Percentiles rank a stretch among this genome's conserved stretches.
These are phyloP conservation scores for Myxozyma melibiosi DNA, from an alignment of 805 yeast genomes.

Conservation along the genomic window DNA sequence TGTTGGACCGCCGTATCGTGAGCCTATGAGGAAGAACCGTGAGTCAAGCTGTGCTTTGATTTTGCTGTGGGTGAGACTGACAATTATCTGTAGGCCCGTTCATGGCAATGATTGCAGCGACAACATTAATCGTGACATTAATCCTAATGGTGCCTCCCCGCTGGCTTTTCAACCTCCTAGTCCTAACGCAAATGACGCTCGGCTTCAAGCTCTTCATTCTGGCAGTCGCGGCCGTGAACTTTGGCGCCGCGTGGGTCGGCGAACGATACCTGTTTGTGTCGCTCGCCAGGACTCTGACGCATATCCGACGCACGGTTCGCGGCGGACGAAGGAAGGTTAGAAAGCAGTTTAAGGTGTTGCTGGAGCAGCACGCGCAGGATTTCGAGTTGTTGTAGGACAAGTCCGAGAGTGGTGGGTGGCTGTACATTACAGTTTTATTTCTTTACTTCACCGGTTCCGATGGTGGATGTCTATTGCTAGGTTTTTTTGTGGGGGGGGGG, in stretches of 20 bases:
- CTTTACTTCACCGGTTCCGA: background rate
- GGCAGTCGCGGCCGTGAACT: conserved; percentile 52
- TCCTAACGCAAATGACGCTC: conserved; percentile 62
- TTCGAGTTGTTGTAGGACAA: background rate
- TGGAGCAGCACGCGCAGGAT: conserved; percentile 26
- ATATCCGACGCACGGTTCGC: conserved; percentile 13
- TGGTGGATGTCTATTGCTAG: too few relatives aligned
- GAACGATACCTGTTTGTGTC: conserved; percentile 49
- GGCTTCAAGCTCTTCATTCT: conserved; percentile 57
- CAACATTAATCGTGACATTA: conserved; percentile 53
- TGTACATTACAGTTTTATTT: background rate
- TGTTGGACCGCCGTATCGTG: conserved; percentile 91
- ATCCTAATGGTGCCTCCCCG: conserved; percentile 60
- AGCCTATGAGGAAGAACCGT: conserved; percentile 60
- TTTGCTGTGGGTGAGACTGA: conserved; percentile 36
- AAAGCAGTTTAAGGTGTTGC: conserved; percentile 44
- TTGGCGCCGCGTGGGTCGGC: conserved; percentile 50
- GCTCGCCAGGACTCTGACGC: conserved; percentile 43
- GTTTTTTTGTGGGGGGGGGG: too few relatives aligned
- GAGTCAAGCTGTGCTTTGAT: background rate
- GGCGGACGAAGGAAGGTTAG: conserved; percentile 37
- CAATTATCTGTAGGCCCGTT: conserved; percentile 54
- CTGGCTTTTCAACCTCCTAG: conserved; percentile 68
- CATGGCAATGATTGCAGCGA: conserved; percentile 57
- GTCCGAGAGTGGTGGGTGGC: background rate